Base-by-base conservation (phyloP, 257 asterid species). In the Cordia subcordata region DNA sequence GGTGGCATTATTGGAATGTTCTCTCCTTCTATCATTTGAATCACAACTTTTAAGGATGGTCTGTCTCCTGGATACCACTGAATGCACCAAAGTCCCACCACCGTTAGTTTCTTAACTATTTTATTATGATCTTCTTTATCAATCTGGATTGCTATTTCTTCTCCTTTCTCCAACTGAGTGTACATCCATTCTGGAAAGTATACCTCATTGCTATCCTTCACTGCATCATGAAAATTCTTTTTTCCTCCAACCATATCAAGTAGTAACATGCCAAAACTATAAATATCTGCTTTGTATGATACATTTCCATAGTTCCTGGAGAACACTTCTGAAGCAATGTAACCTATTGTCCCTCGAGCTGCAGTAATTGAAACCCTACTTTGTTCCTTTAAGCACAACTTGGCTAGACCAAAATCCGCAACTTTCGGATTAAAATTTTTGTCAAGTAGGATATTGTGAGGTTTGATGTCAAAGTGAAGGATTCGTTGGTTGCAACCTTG, bases 231-330 rank as follows among this genome's bases (percentile, higher is more conserved):
- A 27, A 27, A 1, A 27, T 27, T 77, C 40, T 69, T 77, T 71
- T 71, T 62, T 33, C 76, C 78, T 44, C 73, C 78, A 0, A 76
- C 78, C 69, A 76, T 67, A 51, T 76, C 81, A 11, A 76, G 72
- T 32, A 76, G 18, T 61, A 76, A 11, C 68, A 66, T 66, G 40
- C 77, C 72, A 44, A 55, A 71, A 59, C 72, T 71, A 50, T 74
- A 74, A 6, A 75, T 68, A 55, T 75, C 80, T 13, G 80, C 70
- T 55, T 75, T 75, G 15, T 70, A 67, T 15, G 77, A 74, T 1
- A 27, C 35, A 27, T 27, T 27, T 6, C 35, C 35, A 27, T 1
- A 27, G 35, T 27, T 27, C 35, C 35, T 27, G 6, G 35, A 27
- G 35, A 27, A 27, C 4, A 27, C 35, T 27, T 27, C 35, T 1